Base-by-base conservation (phyloP, 2,329 filamentous ascomycete species). In the Aureobasidium zeae region DNA sequence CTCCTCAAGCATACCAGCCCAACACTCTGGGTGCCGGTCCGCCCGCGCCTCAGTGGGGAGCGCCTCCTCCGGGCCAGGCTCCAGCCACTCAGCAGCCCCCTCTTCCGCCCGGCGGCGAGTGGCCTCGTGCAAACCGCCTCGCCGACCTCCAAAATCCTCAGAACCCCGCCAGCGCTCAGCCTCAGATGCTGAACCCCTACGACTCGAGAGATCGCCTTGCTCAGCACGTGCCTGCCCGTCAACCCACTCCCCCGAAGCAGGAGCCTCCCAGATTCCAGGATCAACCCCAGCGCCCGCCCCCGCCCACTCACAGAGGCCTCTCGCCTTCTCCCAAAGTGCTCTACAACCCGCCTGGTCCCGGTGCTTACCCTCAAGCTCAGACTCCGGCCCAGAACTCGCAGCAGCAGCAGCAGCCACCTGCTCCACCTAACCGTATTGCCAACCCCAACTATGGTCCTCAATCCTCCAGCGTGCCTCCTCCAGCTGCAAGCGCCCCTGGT, bases 1-100 rank as follows among this genome's bases (percentile, higher is more conserved):
- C 96, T 61, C 89, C 89, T 37, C 86, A 94, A 58, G 85, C 88
- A 5, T 96, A 96, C 57, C 87, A 94, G 63, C 77, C 80, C 43
- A 77, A 81, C 35, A 84, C 83, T 30, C 81, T 91, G 43, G 58
- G 58, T 28, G 83, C 84, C 52, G 86, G 84, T 9, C 86, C 86
- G 47, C 85, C 86, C 41, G 83, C 82, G 39, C 88, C 87, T 51
- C 84, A 93, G 61, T 96, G 89, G 89, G 85, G 84, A 50, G 83
- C 81, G 47, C 84, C 86, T 36, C 76, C 79, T 31, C 76, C 78
- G 37, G 67, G 73, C 47, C 73, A 74, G 53, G 46, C 44, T 15
- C 45, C 47, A 34, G 37, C 43, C 21, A 74, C 76, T 28, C 80
- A 77, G 46, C 74, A 73, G 49, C 73, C 73, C 48, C 74, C 79